Conservation (phyloP, 2,329 filamentous ascomycete genomes). For the Aspergillus fumigatiaffinis region DNA sequence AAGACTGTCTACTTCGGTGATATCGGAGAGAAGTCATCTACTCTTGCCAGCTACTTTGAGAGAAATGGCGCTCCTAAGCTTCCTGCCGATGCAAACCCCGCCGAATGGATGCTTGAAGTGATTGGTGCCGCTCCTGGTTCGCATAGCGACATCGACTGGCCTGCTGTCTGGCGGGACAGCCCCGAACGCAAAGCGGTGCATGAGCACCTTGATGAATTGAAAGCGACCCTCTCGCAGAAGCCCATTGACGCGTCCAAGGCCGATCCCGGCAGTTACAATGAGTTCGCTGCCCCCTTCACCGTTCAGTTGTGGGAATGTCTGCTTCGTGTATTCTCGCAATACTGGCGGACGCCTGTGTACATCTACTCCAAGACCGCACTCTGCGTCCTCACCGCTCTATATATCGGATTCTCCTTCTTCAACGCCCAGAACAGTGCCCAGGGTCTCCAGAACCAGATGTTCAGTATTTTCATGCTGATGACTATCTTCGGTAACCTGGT, state of each 20-base stretch:
- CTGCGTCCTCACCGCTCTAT: conserved; percentile 63
- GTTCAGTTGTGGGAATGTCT: conserved; percentile 65
- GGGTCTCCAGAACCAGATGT: conserved; percentile 87
- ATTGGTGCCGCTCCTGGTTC: conserved; percentile 61
- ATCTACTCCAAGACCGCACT: conserved; percentile 78
- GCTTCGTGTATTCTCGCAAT: conserved; percentile 78
- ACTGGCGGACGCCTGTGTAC: conserved; percentile 86
- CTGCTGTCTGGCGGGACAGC: conserved; percentile 57
- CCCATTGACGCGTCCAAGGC: conserved; percentile 31
- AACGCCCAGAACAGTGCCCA: conserved; percentile 69
- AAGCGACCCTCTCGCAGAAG: conserved; percentile 39
- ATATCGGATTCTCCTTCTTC: conserved; percentile 83
- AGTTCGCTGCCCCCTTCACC: conserved; percentile 75
- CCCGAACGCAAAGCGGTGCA: conserved; percentile 55
- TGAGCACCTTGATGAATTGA: conserved; percentile 52
- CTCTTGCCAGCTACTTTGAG: conserved; percentile 62
- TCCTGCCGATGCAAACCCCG: conserved; percentile 62
- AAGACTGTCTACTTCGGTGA: conserved; percentile 68
- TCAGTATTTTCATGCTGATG: conserved; percentile 79
- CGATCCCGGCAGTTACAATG: conserved; percentile 60
- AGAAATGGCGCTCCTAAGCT: conserved; percentile 59
- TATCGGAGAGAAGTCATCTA: conserved; percentile 57
- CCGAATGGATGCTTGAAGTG: conserved; percentile 68
- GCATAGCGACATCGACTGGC: conserved; percentile 62
- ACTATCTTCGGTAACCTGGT: conserved; percentile 67